phyloP scores from a whole-genome alignment of 805 yeast species.

The Candida parachauliodes region DNA sequence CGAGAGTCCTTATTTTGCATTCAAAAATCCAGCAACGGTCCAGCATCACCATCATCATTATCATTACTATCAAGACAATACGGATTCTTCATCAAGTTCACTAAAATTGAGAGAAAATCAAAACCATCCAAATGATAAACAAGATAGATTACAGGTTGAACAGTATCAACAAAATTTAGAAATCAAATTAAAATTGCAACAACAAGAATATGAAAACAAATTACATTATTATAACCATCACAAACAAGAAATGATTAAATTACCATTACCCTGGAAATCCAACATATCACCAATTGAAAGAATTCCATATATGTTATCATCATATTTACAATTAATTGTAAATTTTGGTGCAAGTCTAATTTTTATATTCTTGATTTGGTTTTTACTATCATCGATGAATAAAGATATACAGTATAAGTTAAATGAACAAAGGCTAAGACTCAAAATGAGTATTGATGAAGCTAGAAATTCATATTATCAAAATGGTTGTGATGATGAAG shows the following conservation, averaged over 20 bases:
- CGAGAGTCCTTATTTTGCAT: neutral
- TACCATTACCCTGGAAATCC: slow-evolving; percentile 62
- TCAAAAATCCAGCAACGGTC: slow-evolving; percentile 13
- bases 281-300: slow-evolving; percentile 49
- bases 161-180: too few relatives aligned
- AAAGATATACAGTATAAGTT: slow-evolving; percentile 53
- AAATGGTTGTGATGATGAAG: slow-evolving; percentile 51
- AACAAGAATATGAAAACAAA: slow-evolving; percentile 1
- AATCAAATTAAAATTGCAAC: too few relatives aligned
- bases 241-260: slow-evolving; percentile 10
- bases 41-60: slow-evolving; percentile 40
- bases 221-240: neutral
- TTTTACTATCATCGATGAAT: slow-evolving; percentile 46
- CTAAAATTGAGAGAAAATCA: neutral
- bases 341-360: slow-evolving; percentile 47
- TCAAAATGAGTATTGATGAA: slow-evolving; percentile 48
- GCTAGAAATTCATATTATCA: slow-evolving; percentile 51
- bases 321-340: slow-evolving; percentile 56
- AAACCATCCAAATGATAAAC: too few relatives aligned
- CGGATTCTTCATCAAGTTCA: neutral
- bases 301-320: slow-evolving; percentile 53
- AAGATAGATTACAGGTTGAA: neutral
- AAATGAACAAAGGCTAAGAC: slow-evolving; percentile 42
- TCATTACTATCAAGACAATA: slow-evolving; percentile 32
- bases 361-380: slow-evolving; percentile 40